phyloP scores from a whole-genome alignment of 805 yeast species.

The Yarrowia sp. region DNA sequence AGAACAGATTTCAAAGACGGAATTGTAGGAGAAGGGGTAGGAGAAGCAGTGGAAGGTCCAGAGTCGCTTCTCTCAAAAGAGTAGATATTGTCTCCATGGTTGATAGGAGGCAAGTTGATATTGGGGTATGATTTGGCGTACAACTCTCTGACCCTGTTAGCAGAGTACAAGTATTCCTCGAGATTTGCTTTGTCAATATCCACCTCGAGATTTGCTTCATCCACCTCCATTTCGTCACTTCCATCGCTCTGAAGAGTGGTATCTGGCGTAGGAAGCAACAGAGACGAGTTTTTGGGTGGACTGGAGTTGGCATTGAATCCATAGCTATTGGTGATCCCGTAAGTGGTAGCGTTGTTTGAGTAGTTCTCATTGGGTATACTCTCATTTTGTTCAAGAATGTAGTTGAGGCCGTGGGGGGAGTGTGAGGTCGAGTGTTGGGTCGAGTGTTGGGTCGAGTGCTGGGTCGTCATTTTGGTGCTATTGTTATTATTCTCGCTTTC shows the following conservation, averaged over 20 bases:
- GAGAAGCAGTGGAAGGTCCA: not conserved
- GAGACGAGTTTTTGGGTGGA: not conserved
- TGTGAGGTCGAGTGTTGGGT: too few relatives aligned
- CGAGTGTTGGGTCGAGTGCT: too few relatives aligned
- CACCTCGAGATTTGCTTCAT: not conserved
- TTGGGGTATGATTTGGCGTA: constrained; percentile 8
- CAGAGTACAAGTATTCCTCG: not conserved
- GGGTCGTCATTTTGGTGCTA: too few relatives aligned
- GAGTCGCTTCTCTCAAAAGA: not conserved
- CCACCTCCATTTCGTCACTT: not conserved
- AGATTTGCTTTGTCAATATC: too few relatives aligned
- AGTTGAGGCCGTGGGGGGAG: too few relatives aligned
- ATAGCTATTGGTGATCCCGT: too few relatives aligned
- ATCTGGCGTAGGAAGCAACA: constrained; percentile 9
- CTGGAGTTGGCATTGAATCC: too few relatives aligned
- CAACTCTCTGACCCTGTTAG: not conserved
- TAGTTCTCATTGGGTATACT: too few relatives aligned
- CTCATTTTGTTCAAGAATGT: too few relatives aligned
- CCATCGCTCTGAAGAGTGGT: not conserved
- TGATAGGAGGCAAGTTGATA: not conserved
- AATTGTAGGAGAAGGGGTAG: constrained; percentile 10
- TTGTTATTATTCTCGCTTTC: too few relatives aligned
- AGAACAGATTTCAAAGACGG: constrained; percentile 1
- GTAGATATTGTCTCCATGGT: not conserved
- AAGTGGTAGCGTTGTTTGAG: too few relatives aligned